Base-by-base conservation (phyloP, 768 basidiomycete genomes). In the Sistotremastrum niveocremeum region DNA sequence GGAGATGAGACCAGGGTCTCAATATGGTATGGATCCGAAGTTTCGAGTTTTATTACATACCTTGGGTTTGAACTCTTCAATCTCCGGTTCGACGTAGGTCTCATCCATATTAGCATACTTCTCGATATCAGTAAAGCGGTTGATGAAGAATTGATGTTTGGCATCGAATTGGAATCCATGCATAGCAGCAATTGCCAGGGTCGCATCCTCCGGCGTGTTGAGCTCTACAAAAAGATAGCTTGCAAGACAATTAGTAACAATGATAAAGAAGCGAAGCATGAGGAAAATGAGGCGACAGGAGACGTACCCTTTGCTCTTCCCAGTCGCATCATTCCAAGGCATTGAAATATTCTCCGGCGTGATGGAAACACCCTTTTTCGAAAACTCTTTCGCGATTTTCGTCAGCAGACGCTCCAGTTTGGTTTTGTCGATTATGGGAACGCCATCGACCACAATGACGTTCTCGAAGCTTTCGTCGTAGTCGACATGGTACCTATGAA, bases 41-140 rank as follows among this genome's bases (percentile, higher is more conserved):
- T 42, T 20, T 20, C 20, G 20, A 20, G 20, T 20, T 45, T 1
- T 35, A 36, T n/a, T 4, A 49, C 67, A 33, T 51, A 89, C 90
- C 65, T 81, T 79, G 35, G 87, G 71, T 42, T 67, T 68, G 60
- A 81, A 95, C 46, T 81, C 79, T 55, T 86, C 82, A 1, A 64
- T 60, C 52, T 76, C 71, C 0, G 85, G 88, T 56, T 90, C 87
- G 5, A 72, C 61, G 55, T 84, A 94, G 0, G 76, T 72, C 61
- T 88, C 87, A 46, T 85, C 77, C 60, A 97, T 57, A 50, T 75
- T 69, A 37, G 76, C 74, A 63, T 78, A 93, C 46, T 74, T 74
- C 59, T 95, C 91, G 50, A 97, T 79, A 58, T 97, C 93, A 31
- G 79, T 77, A 60, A 97, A 94, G 53, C 76, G 76, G 67, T 89